Evolutionary conservation across 768 basidiomycete genomes (phyloP), one percentile per base, ranked within the genome.

Genomic region (Galerina marginata): DNA sequence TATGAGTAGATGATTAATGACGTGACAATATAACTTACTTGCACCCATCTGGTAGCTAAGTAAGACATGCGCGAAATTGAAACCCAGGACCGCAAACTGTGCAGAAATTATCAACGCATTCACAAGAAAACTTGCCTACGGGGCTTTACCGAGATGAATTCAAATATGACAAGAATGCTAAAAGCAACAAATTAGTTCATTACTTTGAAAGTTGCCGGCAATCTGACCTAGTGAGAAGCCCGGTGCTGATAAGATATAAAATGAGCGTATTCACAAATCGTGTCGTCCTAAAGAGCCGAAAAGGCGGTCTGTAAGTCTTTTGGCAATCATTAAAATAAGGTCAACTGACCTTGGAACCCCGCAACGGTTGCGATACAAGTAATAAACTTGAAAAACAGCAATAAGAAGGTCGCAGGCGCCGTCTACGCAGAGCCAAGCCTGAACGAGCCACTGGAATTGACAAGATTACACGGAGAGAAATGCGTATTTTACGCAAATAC

Each of bases 11-110:
- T 1, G 39, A 10, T 6, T 37, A 38, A 3, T 4, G 2, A 51
- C 29, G 37, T 0, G 6, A 39, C 0, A 39, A 12, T 12, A 38
- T 5, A 2, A 39, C 50, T 38, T 9, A 51, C 50, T 23, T 7
- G 50, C 50, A 11, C 50, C 50, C 50, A 51, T 51, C 25, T 38
- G 36, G 25, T 51, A 51, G n/a, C 50, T 51, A 15, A 51, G 50
- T 11, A 51, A 23, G 9, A 51, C 50, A 39, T 39, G 36, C 0
- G 15, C 50, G 9, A 38, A 51, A 10, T 51, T 39, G n/a, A 47
- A 47, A 25, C 37, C 9, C 16, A 38, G 37, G 36, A 20, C 15
- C 37, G 50, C 50, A 11, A 51, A 51, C 50, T 51, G 14, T 33
- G 15, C 16, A 33, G 1, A 49, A 5, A 11, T 12, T 20, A 25